Conservation (phyloP, 208 protist genomes). For the Trypanosoma scelopori region DNA sequence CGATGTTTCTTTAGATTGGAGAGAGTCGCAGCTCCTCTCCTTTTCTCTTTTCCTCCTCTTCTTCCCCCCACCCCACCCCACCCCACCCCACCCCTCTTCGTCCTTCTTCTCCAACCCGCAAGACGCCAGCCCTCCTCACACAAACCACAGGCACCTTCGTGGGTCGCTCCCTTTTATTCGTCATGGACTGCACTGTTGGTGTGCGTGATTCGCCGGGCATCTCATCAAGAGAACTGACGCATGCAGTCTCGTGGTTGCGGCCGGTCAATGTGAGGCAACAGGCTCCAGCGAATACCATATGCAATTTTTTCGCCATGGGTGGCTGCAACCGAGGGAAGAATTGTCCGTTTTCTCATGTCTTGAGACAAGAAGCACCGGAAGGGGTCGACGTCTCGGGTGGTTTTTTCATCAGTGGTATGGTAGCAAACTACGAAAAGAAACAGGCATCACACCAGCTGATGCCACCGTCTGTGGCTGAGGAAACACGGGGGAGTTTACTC, state of each 20-base stretch:
- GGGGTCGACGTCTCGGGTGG: constrained; percentile 42
- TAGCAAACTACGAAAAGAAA: constrained; percentile 42
- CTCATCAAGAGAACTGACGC: no score
- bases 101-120: no score
- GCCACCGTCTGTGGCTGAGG: not conserved
- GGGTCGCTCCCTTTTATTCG: not conserved
- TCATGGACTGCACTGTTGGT: not conserved
- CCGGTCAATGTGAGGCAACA: no score
- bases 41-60: not conserved
- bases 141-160: no score
- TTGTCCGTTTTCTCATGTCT: constrained; percentile 47
- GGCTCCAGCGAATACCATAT: constrained; percentile 19
- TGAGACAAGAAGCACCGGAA: constrained; percentile 39
- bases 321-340: constrained; percentile 36
- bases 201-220: not conserved
- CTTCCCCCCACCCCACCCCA: no score
- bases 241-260: no score
- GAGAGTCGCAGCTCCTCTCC: not conserved
- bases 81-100: no score
- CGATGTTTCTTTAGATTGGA: not conserved
- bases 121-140: no score
- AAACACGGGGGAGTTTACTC: not conserved
- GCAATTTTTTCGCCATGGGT: constrained; percentile 57
- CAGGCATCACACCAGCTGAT: not conserved
- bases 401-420: constrained; percentile 52